These are phyloP conservation scores for Elasticomyces elasticus DNA, from an alignment of 495 filamentous ascomycete genomes.

Conservation along the genomic window DNA sequence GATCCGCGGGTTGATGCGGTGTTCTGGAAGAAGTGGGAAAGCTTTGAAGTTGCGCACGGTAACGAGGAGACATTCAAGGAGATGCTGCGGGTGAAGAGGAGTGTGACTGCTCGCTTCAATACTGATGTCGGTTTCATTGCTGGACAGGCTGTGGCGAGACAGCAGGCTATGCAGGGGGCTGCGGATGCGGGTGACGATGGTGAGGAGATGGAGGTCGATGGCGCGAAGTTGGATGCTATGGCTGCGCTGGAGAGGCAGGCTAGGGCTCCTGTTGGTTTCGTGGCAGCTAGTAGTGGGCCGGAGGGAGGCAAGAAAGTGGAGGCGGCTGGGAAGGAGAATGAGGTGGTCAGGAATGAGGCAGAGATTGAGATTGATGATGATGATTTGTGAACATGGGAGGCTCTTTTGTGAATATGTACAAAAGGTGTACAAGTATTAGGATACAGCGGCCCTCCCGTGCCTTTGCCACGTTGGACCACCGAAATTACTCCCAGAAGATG, in stretches of 20 bases:
- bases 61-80: constrained; percentile 99
- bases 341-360: constrained; percentile 13
- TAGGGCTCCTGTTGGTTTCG: constrained; percentile 80
- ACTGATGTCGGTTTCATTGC: constrained; percentile 99
- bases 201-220: constrained; percentile 28
- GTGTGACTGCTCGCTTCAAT: constrained; percentile 83
- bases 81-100: constrained; percentile 95
- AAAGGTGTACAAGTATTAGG: background rate
- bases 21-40: constrained; percentile 96
- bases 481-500: too few relatives aligned
- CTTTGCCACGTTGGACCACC: too few relatives aligned
- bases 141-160: constrained; percentile 82
- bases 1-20: constrained; percentile 80
- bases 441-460: too few relatives aligned
- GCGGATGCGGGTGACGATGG: constrained; percentile 24
- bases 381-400: constrained; percentile 8
- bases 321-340: background rate
- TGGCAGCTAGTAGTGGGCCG: constrained; percentile 70
- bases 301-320: constrained; percentile 38
- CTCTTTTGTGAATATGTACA: background rate
- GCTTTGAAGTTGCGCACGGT: constrained; percentile 91
- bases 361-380: constrained; percentile 23
- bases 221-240: constrained; percentile 69
- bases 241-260: constrained; percentile 81
- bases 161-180: constrained; percentile 43